These are phyloP conservation scores for Alternaria ventricosa DNA, from an alignment of 2,329 filamentous ascomycete genomes.

Conservation along the genomic window DNA sequence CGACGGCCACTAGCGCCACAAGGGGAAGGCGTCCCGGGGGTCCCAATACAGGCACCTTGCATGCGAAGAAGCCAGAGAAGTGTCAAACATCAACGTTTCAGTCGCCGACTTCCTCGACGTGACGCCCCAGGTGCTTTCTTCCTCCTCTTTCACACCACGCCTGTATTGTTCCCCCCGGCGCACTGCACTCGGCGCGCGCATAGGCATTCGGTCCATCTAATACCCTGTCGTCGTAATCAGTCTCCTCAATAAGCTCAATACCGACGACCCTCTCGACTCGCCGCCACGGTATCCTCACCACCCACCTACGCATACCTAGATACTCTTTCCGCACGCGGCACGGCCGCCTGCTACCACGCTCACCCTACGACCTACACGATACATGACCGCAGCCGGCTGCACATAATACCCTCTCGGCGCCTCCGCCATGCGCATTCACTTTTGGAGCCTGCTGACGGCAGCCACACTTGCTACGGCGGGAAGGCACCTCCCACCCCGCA, in stretches of 20 bases:
- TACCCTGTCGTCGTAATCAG: constrained; percentile 8
- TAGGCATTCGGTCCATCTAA: background rate
- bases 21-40: constrained; percentile 3
- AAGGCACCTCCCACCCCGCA: constrained; percentile 61
- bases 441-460: constrained; percentile 51
- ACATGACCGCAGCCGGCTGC: constrained; percentile 26
- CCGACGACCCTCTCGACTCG: constrained; percentile 8
- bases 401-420: constrained; percentile 13
- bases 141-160: background rate
- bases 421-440: constrained; percentile 49
- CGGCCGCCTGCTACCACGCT: constrained; percentile 1
- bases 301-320: background rate
- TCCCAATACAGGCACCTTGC: background rate
- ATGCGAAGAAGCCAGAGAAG: constrained; percentile 1
- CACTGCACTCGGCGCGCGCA: background rate
- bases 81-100: constrained; percentile 15
- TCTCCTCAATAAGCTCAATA: constrained; percentile 24
- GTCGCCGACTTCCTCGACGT: background rate
- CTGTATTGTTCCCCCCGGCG: constrained; percentile 1
- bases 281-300: constrained; percentile 15
- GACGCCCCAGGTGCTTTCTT: background rate
- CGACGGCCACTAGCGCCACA: constrained; percentile 3
- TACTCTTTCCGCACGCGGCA: background rate
- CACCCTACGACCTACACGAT: constrained; percentile 1
- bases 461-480: constrained; percentile 40